A percentile compares a stretch with the other conserved stretches of the same genome.
These are phyloP conservation scores for Syzygium aromaticum DNA, from an alignment of 345 rosid genomes.

Conservation along the genomic window DNA sequence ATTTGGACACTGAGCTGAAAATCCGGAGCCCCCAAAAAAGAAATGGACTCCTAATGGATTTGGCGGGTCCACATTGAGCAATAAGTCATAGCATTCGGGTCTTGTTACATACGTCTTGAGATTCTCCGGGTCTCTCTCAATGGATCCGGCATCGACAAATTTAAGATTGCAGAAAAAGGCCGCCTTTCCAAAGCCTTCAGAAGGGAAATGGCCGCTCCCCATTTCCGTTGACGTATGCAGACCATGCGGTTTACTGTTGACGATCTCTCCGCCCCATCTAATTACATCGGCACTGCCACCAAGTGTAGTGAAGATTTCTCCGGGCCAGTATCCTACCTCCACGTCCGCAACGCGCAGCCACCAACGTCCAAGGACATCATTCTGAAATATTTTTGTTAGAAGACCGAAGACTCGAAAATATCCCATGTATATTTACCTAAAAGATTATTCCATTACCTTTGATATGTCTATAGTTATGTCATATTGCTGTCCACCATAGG, in stretches of 20 bases:
- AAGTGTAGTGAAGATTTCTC: background rate
- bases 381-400: background rate
- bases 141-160: background rate
- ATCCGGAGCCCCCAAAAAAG: background rate
- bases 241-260: background rate
- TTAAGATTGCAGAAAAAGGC: background rate
- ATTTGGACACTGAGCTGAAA: background rate
- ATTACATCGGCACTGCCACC: background rate
- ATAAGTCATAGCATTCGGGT: background rate
- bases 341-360: background rate
- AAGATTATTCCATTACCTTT: conserved; percentile 3
- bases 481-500: conserved; percentile 4
- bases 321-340: background rate
- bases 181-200: background rate
- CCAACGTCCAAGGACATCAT: background rate
- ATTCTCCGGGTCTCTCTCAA: background rate
- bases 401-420: background rate
- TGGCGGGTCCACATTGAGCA: background rate
- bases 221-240: background rate
- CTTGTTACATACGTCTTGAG: rapidly evolving
- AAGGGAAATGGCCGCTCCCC: background rate
- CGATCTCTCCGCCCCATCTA: background rate
- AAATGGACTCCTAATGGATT: background rate
- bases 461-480: background rate
- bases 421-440: background rate